Base-by-base conservation (phyloP, 2,329 filamentous ascomycete species). In the Zymoseptoria passerinii region DNA sequence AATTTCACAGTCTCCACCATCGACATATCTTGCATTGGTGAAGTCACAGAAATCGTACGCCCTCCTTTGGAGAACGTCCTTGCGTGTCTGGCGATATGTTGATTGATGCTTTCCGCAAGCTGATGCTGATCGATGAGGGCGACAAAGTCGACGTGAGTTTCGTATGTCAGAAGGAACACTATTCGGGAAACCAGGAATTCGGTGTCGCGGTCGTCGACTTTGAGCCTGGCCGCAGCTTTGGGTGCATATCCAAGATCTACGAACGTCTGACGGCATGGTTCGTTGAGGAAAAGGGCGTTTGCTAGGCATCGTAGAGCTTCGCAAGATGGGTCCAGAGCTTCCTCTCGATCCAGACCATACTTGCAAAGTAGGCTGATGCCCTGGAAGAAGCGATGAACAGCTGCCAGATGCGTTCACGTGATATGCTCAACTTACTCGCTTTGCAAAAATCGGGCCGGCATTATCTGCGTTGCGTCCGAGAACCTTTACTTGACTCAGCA, bases 151-250 rank as follows among this genome's bases (percentile, higher is more conserved):
- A 89, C 73, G n/a, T 81, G 82, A 10, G 88, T 86, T 61, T 83
- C 83, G 71, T 95, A 95, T 0, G 90, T 95, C 29, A 86, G 82
- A 9, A 94, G 79, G 67, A 95, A 92, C 16, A 95, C 60, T 50
- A 95, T 83, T 55, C 90, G 83, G n/a, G 87, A 87, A 60, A 82
- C 76, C 1, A 97, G 79, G 72, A 97, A 96, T 69, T 97, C 92
- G 65, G 95, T 87, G 61, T 97, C 91, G 57, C 82, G 80, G 65
- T 80, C 86, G 61, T 90, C 87, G 58, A 76, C 79, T 73, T 87
- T 87, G 49, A 96, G 80, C 62, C 82, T 84, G 57, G 83, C 79
- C 59, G 89, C 90, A 18, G 87, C 83, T 66, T 86, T 87, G 16
- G 79, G 75, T 48, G 83, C 83, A 68, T 83, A 87, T 8, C 82